These are phyloP conservation scores for Dipodascopsis uninucleata DNA, from an alignment of 805 yeast species.

Conservation along the genomic window DNA sequence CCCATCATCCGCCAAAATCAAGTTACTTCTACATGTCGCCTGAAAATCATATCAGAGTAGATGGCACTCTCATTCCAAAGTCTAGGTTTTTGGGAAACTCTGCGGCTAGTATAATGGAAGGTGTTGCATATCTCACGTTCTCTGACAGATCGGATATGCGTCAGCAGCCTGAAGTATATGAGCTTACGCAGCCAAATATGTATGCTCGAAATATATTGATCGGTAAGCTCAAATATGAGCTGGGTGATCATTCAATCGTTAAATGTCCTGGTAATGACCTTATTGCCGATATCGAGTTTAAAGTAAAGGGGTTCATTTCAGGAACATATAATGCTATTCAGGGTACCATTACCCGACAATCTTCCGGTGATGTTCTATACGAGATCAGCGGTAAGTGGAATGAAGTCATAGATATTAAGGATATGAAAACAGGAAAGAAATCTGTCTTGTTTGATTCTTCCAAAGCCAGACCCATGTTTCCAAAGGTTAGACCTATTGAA, in stretches of 20 bases:
- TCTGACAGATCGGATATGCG: conserved; percentile 51
- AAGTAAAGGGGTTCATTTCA: conserved; percentile 88
- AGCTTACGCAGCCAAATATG: conserved; percentile 88
- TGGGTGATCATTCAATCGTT: conserved; percentile 87
- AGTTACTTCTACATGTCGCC: conserved; percentile 89
- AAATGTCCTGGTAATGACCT: conserved; percentile 56
- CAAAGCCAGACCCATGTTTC: conserved; percentile 50
- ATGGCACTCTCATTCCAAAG: conserved; percentile 82
- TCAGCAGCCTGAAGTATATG: conserved; percentile 60
- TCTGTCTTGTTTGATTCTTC: conserved; percentile 57
- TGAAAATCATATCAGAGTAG: conserved; percentile 72
- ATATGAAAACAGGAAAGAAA: conserved; percentile 47
- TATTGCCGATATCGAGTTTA: conserved; percentile 83
- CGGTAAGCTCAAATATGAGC: conserved; percentile 83
- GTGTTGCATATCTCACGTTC: conserved; percentile 67
- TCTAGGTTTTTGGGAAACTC: conserved; percentile 91
- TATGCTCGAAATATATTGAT: conserved; percentile 91
- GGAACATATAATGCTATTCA: conserved; percentile 89
- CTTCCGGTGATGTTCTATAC: conserved; percentile 53
- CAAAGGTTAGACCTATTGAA: conserved; percentile 68
- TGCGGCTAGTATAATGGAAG: conserved; percentile 97
- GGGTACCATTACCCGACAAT: conserved; percentile 58
- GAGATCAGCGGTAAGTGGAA: conserved; percentile 91
- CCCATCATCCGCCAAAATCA: conserved; percentile 97
- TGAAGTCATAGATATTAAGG: conserved; percentile 68